Evolutionary conservation across 2,329 filamentous ascomycete genomes (phyloP), one percentile per base, ranked within the genome.

Genomic region (Phaeosphaeriaceae sp.): DNA sequence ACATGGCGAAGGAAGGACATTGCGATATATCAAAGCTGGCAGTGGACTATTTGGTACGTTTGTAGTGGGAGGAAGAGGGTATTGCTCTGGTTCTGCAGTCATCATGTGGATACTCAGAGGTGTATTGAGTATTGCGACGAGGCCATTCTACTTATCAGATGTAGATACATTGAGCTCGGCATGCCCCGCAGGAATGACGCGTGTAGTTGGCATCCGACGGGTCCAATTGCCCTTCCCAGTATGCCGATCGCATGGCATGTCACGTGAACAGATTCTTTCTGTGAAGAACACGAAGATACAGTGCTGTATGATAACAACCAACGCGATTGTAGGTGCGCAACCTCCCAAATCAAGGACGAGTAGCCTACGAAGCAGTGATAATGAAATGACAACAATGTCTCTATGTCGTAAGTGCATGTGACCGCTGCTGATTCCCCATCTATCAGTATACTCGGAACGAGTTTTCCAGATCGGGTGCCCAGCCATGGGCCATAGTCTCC

Each of bases 381-480:
- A 34, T 5, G 32, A 11, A 11, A 26, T 11, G 23, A 11, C 23
- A 26, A 26, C 23, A 26, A 26, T 26, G 6, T 26, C 23, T 26
- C 23, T 26, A 26, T 3, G 23, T 8, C 32, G 32, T 17, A n/a
- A 15, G 17, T 34, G 37, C n/a, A 76, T 84, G 83, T 88, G 79
- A 85, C 85, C 85, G 79, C 84, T 81, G 83, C 85, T 88, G 85
- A 88, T 88, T 88, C 85, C 85, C 80, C 81, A 78, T 75, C 80
- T 81, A 76, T 87, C 84, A 80, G 74, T 74, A 80, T 78, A 75
- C 79, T 82, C 81, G 74, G 74, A 83, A 86, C 76, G 82, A 83
- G 79, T 67, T 77, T 81, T 86, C 83, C 82, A 85, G 81, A 76
- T 76, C 82, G 81, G 85, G 85, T 83, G 85, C 85, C 85, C 85